Base-by-base conservation (phyloP, 495 filamentous ascomycete genomes). In the Daldinia bambusicola region DNA sequence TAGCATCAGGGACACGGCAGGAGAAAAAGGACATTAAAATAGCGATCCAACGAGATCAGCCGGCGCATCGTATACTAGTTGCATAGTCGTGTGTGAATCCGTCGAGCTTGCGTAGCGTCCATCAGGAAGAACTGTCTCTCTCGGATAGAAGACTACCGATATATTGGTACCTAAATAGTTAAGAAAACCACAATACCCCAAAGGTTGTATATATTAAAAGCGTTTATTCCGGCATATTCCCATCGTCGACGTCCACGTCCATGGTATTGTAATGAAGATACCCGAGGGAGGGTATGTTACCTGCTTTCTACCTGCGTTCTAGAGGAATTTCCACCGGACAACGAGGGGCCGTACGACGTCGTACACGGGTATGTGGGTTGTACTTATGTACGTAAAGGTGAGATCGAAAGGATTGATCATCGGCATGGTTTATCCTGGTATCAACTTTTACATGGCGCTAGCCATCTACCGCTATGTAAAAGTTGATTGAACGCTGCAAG, bases 401-500 rank as follows among this genome's bases (percentile, higher is more conserved):
- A 56, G 70, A 66, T 61, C 34, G 34, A 69, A 59, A 62, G 57
- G 66, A 66, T 65, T 69, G 66, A 69, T 73, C 70, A 55, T 38
- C 70, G 41, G 51, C 70, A 69, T 73, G 70, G 70, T 66, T 66
- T 26, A 66, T 66, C 57, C 70, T 56, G 50, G 70, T 37, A 43
- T 66, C 61, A 66, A 69, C 63, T 63, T 55, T 69, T 57, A 69
- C 56, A 72, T 66, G 45, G 56, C 65, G 57, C 66, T 60, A 34
- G 70, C 67, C 43, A 59, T 30, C 51, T 53, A 56, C 26, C 26
- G n/a, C n/a, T n/a, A n/a, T n/a, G n/a, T 26, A 69, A 60, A 69
- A 38, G 34, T 50, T 48, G 61, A 69, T 72, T 51, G 60, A 67
- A 59, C 41, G 51, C 70, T 69, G 65, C 60, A 69, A 48, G 55